These are phyloP conservation scores for Candida golubevii DNA, from an alignment of 805 yeast species.

Conservation along the genomic window DNA sequence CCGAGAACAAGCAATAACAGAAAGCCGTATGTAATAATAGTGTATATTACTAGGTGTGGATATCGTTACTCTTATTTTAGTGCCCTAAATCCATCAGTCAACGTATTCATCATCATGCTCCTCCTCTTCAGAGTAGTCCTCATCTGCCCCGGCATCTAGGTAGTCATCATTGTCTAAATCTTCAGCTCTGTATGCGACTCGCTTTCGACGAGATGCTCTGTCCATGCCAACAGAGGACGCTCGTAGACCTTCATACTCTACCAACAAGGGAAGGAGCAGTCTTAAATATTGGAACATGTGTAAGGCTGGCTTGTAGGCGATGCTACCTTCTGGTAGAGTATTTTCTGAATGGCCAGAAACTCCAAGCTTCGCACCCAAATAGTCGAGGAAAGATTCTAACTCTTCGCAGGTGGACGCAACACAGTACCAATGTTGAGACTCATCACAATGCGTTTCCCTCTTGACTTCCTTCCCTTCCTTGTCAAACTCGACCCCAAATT, in stretches of 20 bases:
- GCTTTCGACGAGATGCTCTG: conserved; percentile 14
- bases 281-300: conserved; percentile 29
- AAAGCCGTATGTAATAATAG: too few relatives aligned
- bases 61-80: background rate
- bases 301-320: conserved; percentile 24
- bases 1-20: too few relatives aligned
- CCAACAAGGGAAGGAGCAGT: conserved; percentile 25
- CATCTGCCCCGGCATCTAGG: conserved; percentile 10
- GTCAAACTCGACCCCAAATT: conserved; percentile 35
- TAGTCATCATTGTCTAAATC: conserved; percentile 1
- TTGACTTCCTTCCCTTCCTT: conserved; percentile 27
- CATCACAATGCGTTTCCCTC: conserved; percentile 5
- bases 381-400: conserved; percentile 24
- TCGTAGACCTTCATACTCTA: conserved; percentile 11
- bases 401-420: conserved; percentile 32
- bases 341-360: conserved; percentile 3
- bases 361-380: conserved; percentile 23
- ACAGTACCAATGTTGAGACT: conserved; percentile 27
- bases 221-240: conserved; percentile 3
- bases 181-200: conserved; percentile 12
- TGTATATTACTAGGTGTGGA: too few relatives aligned
- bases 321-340: conserved; percentile 16
- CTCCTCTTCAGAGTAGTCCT: conserved; percentile 11
- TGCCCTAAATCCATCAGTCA: background rate
- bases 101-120: conserved; percentile 13